Evolutionary conservation across 2,329 filamentous ascomycete genomes (phyloP).

Genomic region (Apiospora pterosperma): DNA sequence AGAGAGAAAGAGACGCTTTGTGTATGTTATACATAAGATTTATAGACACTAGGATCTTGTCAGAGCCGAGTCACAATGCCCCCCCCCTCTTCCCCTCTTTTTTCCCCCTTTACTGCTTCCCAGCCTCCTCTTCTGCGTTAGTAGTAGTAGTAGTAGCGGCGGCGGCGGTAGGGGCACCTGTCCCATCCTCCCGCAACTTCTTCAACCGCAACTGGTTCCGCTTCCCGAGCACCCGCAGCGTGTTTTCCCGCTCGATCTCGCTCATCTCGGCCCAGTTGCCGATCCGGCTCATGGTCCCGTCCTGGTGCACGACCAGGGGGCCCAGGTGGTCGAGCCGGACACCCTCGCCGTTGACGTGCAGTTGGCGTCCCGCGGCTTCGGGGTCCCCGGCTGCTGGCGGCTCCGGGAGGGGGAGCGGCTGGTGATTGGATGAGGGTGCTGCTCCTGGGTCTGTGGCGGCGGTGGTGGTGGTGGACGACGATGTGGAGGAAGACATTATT

Average conservation of each 20-base stretch:
- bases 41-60: too few relatives aligned
- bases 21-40: too few relatives aligned
- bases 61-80: too few relatives aligned
- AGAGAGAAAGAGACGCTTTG: background rate
- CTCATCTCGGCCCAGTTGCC: constrained; percentile 72
- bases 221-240: constrained; percentile 63
- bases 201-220: constrained; percentile 62
- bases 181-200: constrained; percentile 37
- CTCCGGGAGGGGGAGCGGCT: constrained; percentile 14
- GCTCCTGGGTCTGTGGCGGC: background rate
- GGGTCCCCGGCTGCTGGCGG: constrained; percentile 12
- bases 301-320: constrained; percentile 69
- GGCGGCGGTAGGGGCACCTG: background rate
- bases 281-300: constrained; percentile 69
- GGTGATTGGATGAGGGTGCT: background rate
- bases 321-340: constrained; percentile 67
- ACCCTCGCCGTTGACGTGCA: constrained; percentile 33
- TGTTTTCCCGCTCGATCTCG: constrained; percentile 63
- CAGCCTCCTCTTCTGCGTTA: background rate
- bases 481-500: background rate
- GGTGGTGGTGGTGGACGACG: background rate
- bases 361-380: constrained; percentile 9
- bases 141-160: too few relatives aligned
- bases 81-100: background rate
- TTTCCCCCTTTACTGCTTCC: background rate